A percentile compares a stretch with the other conserved stretches of the same genome.
phyloP scores from a whole-genome alignment of 768 basidiomycete species.

The Lactifluus subvellereus region DNA sequence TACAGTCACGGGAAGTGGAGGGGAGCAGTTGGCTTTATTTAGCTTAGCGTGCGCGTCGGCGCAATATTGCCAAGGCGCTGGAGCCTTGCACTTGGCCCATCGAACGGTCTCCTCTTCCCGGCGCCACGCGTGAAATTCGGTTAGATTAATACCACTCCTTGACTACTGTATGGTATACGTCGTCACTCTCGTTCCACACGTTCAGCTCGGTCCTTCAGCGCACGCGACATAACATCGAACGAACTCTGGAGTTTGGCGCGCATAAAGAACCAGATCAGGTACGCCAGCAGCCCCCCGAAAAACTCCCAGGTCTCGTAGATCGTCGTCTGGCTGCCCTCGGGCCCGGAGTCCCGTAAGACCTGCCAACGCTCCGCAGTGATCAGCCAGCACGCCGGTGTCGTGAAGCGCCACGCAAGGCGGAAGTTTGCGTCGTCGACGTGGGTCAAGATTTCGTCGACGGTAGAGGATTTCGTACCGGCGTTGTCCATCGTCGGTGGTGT shows the following conservation, averaged over 20 bases:
- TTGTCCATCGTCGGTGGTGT: constrained; percentile 12
- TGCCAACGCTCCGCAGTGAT: constrained; percentile 17
- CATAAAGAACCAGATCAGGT: constrained; percentile 10
- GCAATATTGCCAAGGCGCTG: too few relatives aligned
- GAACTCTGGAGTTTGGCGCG: constrained; percentile 6
- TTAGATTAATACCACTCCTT: too few relatives aligned
- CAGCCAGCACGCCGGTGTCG: constrained; percentile 11
- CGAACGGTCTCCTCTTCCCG: too few relatives aligned
- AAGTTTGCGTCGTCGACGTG: constrained; percentile 4
- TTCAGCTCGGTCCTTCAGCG: constrained; percentile 13
- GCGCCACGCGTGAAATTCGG: too few relatives aligned
- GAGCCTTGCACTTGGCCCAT: too few relatives aligned
- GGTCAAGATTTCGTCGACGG: constrained; percentile 8
- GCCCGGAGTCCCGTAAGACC: neutral
- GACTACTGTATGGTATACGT: neutral
- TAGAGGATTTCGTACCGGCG: neutral
- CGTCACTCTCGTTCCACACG: neutral
- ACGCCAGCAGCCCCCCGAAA: constrained; percentile 8
- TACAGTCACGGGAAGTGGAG: too few relatives aligned
- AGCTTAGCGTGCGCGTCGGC: too few relatives aligned
- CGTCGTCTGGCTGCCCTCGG: neutral
- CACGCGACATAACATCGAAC: constrained; percentile 11
- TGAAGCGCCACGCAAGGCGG: constrained; percentile 12
- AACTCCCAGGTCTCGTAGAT: constrained; percentile 17
- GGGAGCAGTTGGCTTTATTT: too few relatives aligned